phyloP scores from a whole-genome alignment of 345 rosid genomes.

The Brassica carinata region DNA sequence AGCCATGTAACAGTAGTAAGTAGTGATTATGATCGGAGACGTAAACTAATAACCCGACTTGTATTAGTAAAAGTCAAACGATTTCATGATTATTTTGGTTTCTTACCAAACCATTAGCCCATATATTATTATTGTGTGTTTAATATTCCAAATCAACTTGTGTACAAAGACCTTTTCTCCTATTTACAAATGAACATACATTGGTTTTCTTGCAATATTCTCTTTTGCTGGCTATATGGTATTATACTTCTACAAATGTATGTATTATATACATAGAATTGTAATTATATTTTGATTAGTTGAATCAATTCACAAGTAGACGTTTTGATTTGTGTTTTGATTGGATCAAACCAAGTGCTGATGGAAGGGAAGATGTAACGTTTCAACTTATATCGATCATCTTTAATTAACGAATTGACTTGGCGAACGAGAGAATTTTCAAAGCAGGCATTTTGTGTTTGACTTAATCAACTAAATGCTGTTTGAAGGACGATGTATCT shows the following conservation, averaged over 20 bases:
- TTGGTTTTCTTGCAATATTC: not conserved
- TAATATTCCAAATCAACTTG: constrained; percentile 10
- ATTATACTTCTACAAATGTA: not conserved
- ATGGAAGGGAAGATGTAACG: constrained; percentile 30
- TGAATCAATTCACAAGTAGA: constrained; percentile 2
- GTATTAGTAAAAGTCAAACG: constrained; percentile 21
- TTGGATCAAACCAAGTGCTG: constrained; percentile 30
- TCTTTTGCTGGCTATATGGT: not conserved
- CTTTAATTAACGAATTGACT: not conserved
- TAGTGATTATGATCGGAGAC: not conserved
- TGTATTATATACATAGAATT: not conserved
- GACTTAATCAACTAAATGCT: not conserved
- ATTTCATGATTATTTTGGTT: constrained; percentile 7
- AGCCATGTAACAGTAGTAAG: constrained; percentile 9
- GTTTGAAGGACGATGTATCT: not conserved
- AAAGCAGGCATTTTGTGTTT: not conserved
- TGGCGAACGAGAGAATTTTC: not conserved
- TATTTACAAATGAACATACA: not conserved
- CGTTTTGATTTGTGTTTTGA: constrained; percentile 20
- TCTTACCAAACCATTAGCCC: not conserved
- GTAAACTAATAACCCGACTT: not conserved
- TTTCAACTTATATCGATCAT: constrained; percentile 7
- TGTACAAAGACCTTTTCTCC: not conserved
- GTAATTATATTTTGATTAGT: not conserved
- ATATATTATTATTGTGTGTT: constrained; percentile 11